Evolutionary conservation across 176 grass and related monocot species (phyloP).

Genomic region (Carex cristatella): DNA sequence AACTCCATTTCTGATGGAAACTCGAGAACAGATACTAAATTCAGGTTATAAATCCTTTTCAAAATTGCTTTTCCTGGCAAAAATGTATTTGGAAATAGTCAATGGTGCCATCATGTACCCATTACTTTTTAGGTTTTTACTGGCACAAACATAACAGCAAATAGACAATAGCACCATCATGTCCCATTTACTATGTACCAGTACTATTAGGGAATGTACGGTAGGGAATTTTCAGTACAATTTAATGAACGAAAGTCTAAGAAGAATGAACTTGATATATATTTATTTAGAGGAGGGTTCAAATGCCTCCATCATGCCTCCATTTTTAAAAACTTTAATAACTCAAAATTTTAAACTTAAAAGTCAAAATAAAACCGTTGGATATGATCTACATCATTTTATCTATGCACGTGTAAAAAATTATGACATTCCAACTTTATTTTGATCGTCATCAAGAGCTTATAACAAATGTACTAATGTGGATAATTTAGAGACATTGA

Average conservation of each 20-base stretch:
- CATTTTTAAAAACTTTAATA: too few species aligned
- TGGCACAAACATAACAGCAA: neutral
- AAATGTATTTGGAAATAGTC: neutral
- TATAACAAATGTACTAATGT: too few species aligned
- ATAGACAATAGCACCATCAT: neutral
- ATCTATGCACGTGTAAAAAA: too few species aligned
- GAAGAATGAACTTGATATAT: neutral
- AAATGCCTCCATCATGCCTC: too few species aligned
- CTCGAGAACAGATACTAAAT: constrained; percentile 38
- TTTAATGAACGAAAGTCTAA: neutral
- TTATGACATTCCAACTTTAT: too few species aligned
- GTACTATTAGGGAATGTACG: neutral
- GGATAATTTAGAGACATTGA: too few species aligned
- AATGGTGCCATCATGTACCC: neutral
- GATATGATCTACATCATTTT: too few species aligned
- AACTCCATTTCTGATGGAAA: constrained; percentile 33
- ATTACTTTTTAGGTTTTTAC: neutral
- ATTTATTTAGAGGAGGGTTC: too few species aligned
- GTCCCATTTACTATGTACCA: neutral
- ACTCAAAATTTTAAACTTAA: too few species aligned
- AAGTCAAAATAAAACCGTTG: too few species aligned
- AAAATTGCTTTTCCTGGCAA: neutral
- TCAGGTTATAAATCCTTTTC: constrained; percentile 43
- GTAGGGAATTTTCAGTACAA: neutral
- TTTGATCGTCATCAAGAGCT: too few species aligned